Conservation (phyloP, 2,329 filamentous ascomycete genomes). For the Rutstroemia sp. region DNA sequence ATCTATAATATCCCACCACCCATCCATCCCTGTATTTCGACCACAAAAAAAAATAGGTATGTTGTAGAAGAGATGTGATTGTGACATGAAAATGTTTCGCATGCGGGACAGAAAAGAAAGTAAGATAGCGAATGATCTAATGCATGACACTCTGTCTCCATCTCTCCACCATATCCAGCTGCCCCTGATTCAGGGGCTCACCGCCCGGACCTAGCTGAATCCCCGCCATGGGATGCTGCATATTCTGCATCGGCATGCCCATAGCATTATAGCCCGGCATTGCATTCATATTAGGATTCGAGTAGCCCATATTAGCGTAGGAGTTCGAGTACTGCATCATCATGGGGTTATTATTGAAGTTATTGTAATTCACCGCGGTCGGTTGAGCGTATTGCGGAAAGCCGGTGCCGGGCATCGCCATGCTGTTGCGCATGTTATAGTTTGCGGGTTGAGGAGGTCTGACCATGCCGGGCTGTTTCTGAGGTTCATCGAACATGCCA, state of each 20-base stretch:
- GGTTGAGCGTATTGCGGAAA: slow-evolving; percentile 21
- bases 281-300: slow-evolving; percentile 5
- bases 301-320: slow-evolving; percentile 17
- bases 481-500: slow-evolving; percentile 19
- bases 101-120: too few relatives aligned
- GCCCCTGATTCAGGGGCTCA: slow-evolving; percentile 26
- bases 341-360: slow-evolving; percentile 16
- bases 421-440: slow-evolving; percentile 11
- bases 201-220: slow-evolving; percentile 17
- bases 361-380: slow-evolving; percentile 13
- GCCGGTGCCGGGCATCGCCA: background rate
- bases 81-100: too few relatives aligned
- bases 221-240: slow-evolving; percentile 14
- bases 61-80: too few relatives aligned
- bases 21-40: too few relatives aligned
- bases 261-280: slow-evolving; percentile 10
- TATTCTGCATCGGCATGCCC: slow-evolving; percentile 14
- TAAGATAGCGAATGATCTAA: slow-evolving; percentile 7
- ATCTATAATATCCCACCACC: too few relatives aligned
- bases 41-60: too few relatives aligned
- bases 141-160: slow-evolving; percentile 32
- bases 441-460: slow-evolving; percentile 9
- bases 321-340: slow-evolving; percentile 21
- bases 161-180: slow-evolving; percentile 31
- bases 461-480: slow-evolving; percentile 16